phyloP scores from a whole-genome alignment of 2,329 filamentous ascomycete genomes.

The Chalaropsis ovoidea region DNA sequence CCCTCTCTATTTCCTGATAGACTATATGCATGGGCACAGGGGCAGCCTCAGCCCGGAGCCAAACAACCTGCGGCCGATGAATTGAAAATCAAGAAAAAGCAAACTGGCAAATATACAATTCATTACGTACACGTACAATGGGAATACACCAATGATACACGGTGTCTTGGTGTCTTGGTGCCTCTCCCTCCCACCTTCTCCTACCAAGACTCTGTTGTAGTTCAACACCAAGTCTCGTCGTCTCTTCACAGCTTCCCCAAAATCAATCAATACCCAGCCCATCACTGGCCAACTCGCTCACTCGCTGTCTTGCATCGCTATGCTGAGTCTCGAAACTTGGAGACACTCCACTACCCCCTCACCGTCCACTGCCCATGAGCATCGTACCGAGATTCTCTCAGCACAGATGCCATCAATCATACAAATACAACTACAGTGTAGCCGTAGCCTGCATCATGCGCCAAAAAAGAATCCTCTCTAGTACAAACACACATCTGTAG shows the following conservation, averaged over 20 bases:
- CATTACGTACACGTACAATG: slow-evolving; percentile 16
- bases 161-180: slow-evolving; percentile 1
- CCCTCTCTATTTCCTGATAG: background rate
- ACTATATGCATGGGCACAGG: background rate
- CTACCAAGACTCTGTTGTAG: background rate
- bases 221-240: background rate
- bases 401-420: background rate
- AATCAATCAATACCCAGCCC: no score
- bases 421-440: slow-evolving; percentile 5
- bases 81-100: background rate
- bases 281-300: no score
- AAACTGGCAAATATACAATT: background rate
- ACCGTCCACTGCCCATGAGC: background rate
- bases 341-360: background rate
- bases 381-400: background rate
- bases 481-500: background rate
- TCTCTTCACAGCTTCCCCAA: background rate
- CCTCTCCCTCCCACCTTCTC: no score
- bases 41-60: no score
- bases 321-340: background rate
- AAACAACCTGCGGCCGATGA: background rate
- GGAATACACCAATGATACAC: slow-evolving; percentile 16
- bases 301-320: background rate
- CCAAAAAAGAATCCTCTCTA: background rate
- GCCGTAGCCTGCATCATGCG: background rate